Conservation (phyloP, 371 early-diverging fungal species). For the Syncephalastrum monosporum region DNA sequence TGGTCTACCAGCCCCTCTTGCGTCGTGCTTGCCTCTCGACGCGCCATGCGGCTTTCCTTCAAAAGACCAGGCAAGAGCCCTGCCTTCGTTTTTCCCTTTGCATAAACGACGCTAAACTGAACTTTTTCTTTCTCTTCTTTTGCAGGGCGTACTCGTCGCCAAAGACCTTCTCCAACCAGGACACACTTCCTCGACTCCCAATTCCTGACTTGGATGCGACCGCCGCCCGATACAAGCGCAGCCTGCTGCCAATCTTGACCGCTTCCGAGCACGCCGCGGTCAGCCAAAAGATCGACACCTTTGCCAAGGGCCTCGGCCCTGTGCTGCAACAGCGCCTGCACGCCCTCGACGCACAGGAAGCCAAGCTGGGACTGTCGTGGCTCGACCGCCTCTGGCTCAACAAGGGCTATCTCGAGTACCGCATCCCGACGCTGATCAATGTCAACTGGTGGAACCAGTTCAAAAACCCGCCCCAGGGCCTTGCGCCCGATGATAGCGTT, state of each 20-base stretch:
- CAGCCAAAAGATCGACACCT: slow-evolving; percentile 58
- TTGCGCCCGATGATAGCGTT: slow-evolving; percentile 28
- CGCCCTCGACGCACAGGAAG: slow-evolving; percentile 54
- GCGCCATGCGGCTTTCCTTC: no score
- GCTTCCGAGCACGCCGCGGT: slow-evolving; percentile 51
- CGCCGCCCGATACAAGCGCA: slow-evolving; percentile 67
- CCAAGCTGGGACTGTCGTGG: slow-evolving; percentile 65
- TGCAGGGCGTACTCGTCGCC: background rate
- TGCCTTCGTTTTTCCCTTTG: no score
- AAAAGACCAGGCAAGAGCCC: no score
- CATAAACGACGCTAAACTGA: no score
- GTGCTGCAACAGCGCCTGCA: slow-evolving; percentile 75
- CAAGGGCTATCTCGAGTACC: slow-evolving; percentile 89
- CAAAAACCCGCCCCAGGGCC: slow-evolving; percentile 58
- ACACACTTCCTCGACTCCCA: slow-evolving; percentile 75
- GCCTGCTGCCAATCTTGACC: slow-evolving; percentile 62
- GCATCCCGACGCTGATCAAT: slow-evolving; percentile 80
- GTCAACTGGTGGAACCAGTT: slow-evolving; percentile 88
- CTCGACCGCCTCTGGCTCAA: slow-evolving; percentile 85
- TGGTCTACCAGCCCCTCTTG: no score
- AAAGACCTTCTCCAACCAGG: slow-evolving; percentile 75
- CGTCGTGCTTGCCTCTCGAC: no score
- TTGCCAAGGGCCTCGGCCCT: slow-evolving; percentile 65
- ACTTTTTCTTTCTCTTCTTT: no score
- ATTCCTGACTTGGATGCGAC: slow-evolving; percentile 78